phyloP scores from a whole-genome alignment of 768 basidiomycete species.

The Leucogyrophana mollusca region DNA sequence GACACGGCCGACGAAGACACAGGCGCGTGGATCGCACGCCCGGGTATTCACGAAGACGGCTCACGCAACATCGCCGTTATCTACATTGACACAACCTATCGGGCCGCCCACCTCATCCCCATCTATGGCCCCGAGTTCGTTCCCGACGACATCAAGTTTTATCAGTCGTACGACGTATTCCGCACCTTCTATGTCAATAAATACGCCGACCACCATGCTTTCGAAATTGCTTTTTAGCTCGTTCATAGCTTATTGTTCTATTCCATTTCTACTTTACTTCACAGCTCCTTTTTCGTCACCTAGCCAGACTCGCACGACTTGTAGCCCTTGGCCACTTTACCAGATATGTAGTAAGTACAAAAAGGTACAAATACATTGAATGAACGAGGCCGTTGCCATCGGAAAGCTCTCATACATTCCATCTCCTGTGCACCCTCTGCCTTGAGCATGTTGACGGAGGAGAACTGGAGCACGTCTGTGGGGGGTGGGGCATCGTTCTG shows the following conservation, averaged over 20 bases:
- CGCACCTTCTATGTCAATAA: slow-evolving; percentile 15
- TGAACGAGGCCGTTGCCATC: no score
- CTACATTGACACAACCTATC: slow-evolving; percentile 17
- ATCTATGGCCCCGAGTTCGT: slow-evolving; percentile 12
- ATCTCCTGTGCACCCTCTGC: slow-evolving; percentile 36
- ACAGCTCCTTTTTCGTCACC: no score
- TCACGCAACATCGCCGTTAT: slow-evolving; percentile 5
- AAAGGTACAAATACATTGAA: no score
- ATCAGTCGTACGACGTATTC: slow-evolving; percentile 10
- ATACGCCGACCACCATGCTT: slow-evolving; percentile 10
- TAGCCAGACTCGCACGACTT: no score
- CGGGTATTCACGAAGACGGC: slow-evolving; percentile 5
- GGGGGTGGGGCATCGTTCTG: slow-evolving; percentile 46
- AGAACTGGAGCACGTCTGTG: slow-evolving; percentile 53
- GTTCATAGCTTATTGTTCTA: no score
- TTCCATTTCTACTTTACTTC: no score
- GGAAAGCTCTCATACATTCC: no score
- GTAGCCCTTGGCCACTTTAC: no score
- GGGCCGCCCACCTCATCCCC: slow-evolving; percentile 18
- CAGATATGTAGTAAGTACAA: no score
- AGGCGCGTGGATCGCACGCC: slow-evolving; percentile 25
- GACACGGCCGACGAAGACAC: slow-evolving; percentile 14
- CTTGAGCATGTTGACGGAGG: slow-evolving; percentile 46
- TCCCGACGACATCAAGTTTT: not conserved
- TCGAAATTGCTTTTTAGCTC: slow-evolving; percentile 7